Conservation (phyloP, 2,329 filamentous ascomycete species). For the Xylariales sp. region DNA sequence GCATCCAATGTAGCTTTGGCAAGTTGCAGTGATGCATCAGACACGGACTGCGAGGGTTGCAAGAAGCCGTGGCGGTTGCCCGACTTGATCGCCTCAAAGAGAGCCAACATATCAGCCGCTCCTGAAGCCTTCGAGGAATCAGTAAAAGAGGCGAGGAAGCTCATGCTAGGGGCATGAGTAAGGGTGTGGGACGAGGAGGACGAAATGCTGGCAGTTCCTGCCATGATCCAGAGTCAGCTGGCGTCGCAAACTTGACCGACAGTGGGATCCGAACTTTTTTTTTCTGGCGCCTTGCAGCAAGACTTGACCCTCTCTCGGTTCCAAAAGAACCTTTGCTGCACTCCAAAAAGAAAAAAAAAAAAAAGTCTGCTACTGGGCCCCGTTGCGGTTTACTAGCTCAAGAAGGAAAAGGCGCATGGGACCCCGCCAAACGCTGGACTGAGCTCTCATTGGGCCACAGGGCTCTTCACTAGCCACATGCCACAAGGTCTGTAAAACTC, state of each 20-base stretch:
- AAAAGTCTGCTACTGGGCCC: not conserved
- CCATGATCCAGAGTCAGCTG: constrained; percentile 21
- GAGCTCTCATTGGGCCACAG: constrained; percentile 6
- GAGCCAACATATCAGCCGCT: constrained; percentile 37
- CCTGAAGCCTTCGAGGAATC: constrained; percentile 22
- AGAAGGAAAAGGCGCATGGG: constrained; percentile 6
- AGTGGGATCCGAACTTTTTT: too few species aligned
- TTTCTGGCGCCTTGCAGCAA: not conserved
- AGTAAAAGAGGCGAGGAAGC: constrained; percentile 30
- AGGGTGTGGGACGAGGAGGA: constrained; percentile 63
- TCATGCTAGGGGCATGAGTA: constrained; percentile 44
- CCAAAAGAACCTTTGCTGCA: not conserved
- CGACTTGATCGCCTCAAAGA: constrained; percentile 54
- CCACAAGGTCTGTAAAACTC: too few species aligned
- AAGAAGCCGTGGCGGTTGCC: constrained; percentile 69
- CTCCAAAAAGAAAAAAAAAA: not conserved
- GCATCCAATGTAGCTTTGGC: constrained; percentile 79
- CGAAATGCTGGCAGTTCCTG: constrained; percentile 43
- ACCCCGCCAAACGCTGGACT: constrained; percentile 6
- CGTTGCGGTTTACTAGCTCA: too few species aligned
- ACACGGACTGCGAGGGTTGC: constrained; percentile 63
- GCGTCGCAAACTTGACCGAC: too few species aligned
- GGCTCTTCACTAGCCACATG: constrained; percentile 3
- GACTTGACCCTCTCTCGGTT: not conserved
- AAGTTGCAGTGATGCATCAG: constrained; percentile 65